Base-by-base conservation (phyloP, 2,329 filamentous ascomycete genomes). In the Didymella glomerata region DNA sequence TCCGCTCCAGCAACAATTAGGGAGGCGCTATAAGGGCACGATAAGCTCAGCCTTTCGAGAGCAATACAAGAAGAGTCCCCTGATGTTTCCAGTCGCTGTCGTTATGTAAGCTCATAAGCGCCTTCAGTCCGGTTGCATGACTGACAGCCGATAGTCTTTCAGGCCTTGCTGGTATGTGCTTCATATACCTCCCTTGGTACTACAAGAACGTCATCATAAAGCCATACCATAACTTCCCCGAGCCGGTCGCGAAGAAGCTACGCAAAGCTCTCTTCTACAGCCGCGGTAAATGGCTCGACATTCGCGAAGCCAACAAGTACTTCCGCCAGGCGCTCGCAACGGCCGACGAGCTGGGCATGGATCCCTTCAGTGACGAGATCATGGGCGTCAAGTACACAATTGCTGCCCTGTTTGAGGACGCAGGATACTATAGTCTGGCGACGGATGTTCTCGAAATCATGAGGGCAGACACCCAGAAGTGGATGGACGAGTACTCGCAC, bases 331-430 rank as follows among this genome's bases (percentile, higher is more conserved):
- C 93, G 3, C 82, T 98, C 57, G 83, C 88, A 62, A 84, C 90
- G 50, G 92, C 92, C 57, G 81, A 88, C 48, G 88, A 92, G 70
- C 73, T 90, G 49, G 87, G 88, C 0, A 86, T 99, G 80, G 92
- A 98, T 72, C 92, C 91, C 0, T 96, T 93, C 74, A 93, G 91
- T 4, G 91, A 97, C 68, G 93, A 97, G 75, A 89, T 97, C 32
- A 84, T 97, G 67, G 95, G 95, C 9, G 88, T 98, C 51, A 92
- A 93, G 72, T 88, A 98, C 49, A 88, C 93, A 73, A 83, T 96
- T 9, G 88, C 92, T 1, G 84, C 85, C 10, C 88, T 96, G 83
- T 83, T 97, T 62, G 92, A 97, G 77, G 89, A 90, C 71, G 86
- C 91, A 16, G 84, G 88, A 30, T 86, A 90, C 68, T 88, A 88